Conservation (phyloP, 495 filamentous ascomycete species). For the Elasticomyces elasticus region DNA sequence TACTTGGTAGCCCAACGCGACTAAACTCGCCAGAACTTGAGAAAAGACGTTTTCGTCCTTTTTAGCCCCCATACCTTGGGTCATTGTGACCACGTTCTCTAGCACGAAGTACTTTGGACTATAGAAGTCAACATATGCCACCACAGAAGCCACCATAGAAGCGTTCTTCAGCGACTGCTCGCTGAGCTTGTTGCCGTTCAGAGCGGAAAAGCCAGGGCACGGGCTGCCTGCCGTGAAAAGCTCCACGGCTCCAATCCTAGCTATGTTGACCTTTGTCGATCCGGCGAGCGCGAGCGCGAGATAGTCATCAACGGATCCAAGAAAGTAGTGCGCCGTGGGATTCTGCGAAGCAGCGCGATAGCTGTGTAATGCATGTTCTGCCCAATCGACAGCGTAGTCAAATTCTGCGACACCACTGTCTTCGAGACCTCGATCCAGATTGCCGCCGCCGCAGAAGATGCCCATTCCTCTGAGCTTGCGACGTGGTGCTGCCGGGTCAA, state of each 20-base stretch:
- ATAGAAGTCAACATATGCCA: constrained; percentile 62
- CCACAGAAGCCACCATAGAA: constrained; percentile 63
- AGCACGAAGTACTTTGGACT: constrained; percentile 60
- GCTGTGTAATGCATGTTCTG: constrained; percentile 51
- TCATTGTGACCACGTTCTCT: constrained; percentile 61
- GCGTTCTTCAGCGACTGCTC: constrained; percentile 48
- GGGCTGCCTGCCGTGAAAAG: constrained; percentile 64
- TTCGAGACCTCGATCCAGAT: constrained; percentile 63
- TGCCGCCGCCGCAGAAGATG: constrained; percentile 65
- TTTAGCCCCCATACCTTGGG: constrained; percentile 30
- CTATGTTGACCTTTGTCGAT: constrained; percentile 35
- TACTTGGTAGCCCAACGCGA: constrained; percentile 64
- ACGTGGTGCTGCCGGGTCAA: constrained; percentile 34
- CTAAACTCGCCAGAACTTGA: constrained; percentile 56
- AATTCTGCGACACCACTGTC: constrained; percentile 56
- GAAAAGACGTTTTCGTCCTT: constrained; percentile 50
- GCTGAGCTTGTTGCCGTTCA: constrained; percentile 45
- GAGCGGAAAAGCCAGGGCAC: constrained; percentile 58
- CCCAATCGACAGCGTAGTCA: constrained; percentile 56
- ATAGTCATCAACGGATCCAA: constrained; percentile 62
- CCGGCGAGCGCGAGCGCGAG: constrained; percentile 46
- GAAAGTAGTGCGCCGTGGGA: constrained; percentile 36
- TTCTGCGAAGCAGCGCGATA: constrained; percentile 51
- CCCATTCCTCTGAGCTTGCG: constrained; percentile 47
- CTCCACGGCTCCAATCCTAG: constrained; percentile 50